Base-by-base conservation (phyloP, 306 rosid species). In the Prunus davidiana region DNA sequence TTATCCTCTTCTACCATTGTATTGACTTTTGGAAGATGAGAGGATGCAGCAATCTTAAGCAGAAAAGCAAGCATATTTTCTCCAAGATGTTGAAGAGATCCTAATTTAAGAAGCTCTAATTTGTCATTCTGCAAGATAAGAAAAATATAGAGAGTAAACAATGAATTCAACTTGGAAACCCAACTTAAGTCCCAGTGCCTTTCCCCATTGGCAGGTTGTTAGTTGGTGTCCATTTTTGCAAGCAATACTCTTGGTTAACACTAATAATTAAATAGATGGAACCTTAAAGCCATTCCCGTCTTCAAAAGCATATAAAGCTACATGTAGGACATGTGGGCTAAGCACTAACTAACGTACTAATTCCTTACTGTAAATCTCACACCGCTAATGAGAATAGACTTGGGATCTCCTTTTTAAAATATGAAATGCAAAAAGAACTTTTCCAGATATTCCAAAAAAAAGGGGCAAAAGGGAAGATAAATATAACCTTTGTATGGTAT, bases 41-140 rank as follows among this genome's bases (percentile, higher is more conserved):
- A 67, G 67, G 95, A 88, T 22, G 95, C 86, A 74, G 89, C 93
- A 74, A 79, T 22, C 63, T 87, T 91, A 79, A 90, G 90, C 86
- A 95, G 87, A 90, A 90, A 95, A 77, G 96, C 89, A 83, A 95
- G 97, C 97, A 95, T 92, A 80, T 95, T 95, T 79, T 95, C 98
- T 77, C 98, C 98, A 78, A 95, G 96, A 84, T 92, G 98, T 82
- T 95, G 98, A 85, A 95, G 93, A 82, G 98, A 92, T 72, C 98
- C 98, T 77, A 81, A 49, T 76, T 83, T 88, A 69, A 92, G 88
- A 83, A 89, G 95, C 86, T 88, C 91, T 19, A 89, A 49, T 73
- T 95, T 95, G 88, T 95, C 98, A 85, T 95, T 95, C 98, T 95
- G 89, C 93, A 80, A 67, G 20, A 72, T 49, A 67, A 54, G 75